Evolutionary conservation across 208 protist genomes (phyloP).

Genomic region (Tetramitus jugosus): DNA sequence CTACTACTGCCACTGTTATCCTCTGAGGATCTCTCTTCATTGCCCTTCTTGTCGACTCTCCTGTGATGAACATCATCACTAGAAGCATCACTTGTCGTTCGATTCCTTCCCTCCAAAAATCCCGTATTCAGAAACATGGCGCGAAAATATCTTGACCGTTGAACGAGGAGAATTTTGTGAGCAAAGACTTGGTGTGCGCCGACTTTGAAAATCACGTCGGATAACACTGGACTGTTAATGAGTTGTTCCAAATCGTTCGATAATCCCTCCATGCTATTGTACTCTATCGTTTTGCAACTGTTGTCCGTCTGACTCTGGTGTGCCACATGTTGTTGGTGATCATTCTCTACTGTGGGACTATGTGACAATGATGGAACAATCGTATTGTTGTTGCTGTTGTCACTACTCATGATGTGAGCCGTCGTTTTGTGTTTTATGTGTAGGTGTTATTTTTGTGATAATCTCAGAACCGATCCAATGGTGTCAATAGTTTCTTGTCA

Average conservation of each 20-base stretch:
- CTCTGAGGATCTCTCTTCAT: not conserved
- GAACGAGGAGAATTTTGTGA: conserved; percentile 11
- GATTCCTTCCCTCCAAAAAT: not conserved
- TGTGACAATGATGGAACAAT: too few species aligned
- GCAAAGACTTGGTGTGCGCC: not conserved
- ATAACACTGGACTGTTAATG: not conserved
- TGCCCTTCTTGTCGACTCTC: not conserved
- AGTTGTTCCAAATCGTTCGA: not conserved
- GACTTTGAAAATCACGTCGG: not conserved
- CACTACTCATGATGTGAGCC: too few species aligned
- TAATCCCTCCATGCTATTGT: not conserved
- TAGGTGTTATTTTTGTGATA: too few species aligned
- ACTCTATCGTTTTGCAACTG: not conserved
- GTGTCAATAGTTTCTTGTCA: too few species aligned
- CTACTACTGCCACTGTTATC: not conserved
- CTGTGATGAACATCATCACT: not conserved
- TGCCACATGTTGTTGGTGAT: not conserved
- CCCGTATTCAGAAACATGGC: not conserved
- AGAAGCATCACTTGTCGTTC: not conserved
- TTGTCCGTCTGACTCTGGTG: not conserved
- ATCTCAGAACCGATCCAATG: too few species aligned
- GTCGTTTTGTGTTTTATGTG: too few species aligned
- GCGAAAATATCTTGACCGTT: conserved; percentile 1
- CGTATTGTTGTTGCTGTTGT: too few species aligned
- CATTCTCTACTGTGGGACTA: too few species aligned